Evolutionary conservation across 2,329 filamentous ascomycete genomes (phyloP).

Genomic region (Ploettnerulaceae sp.): DNA sequence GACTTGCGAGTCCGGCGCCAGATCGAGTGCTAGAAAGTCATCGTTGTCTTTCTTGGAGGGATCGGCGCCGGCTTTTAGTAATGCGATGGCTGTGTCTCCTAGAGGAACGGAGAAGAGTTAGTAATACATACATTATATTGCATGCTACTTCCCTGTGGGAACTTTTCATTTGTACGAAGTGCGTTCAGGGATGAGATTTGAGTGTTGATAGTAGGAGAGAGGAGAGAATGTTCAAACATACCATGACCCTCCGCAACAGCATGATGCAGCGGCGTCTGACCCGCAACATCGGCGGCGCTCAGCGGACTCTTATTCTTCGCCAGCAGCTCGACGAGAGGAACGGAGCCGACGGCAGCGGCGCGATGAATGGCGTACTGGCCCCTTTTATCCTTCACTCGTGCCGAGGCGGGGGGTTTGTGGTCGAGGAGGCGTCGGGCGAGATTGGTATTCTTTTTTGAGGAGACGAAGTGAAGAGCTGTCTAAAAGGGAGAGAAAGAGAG

Average conservation of each 20-base stretch:
- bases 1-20: conserved; percentile 82
- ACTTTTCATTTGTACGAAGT: no score
- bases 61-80: conserved; percentile 83
- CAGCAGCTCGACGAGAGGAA: conserved; percentile 79
- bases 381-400: conserved; percentile 75
- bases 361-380: conserved; percentile 90
- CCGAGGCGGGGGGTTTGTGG: conserved; percentile 64
- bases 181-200: neutral
- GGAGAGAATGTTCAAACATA: conserved; percentile 32
- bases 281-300: conserved; percentile 76
- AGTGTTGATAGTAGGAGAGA: neutral
- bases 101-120: no score
- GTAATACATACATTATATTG: no score
- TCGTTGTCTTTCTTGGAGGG: conserved; percentile 69
- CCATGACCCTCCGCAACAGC: conserved; percentile 71
- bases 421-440: conserved; percentile 72
- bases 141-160: no score
- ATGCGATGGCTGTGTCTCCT: conserved; percentile 73
- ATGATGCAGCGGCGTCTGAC: conserved; percentile 87
- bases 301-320: conserved; percentile 74
- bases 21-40: conserved; percentile 67
- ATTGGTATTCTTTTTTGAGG: conserved; percentile 84
- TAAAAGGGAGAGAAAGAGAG: conserved; percentile 35
- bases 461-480: conserved; percentile 87
- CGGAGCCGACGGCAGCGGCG: conserved; percentile 82